Evolutionary conservation across 2,329 filamentous ascomycete genomes (phyloP).

Genomic region (Fusarium annulatum): DNA sequence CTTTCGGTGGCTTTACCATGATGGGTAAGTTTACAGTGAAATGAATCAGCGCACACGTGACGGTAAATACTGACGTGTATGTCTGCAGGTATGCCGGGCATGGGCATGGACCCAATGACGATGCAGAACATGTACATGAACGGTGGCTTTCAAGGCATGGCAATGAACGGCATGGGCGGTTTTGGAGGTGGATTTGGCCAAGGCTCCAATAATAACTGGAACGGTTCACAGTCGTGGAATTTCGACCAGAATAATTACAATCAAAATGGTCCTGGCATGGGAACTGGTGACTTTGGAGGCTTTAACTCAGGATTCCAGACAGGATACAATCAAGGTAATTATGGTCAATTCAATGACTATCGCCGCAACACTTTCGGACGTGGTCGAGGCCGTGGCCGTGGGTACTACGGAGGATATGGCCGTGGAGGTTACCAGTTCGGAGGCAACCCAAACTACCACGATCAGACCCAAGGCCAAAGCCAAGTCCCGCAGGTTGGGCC

Average conservation of each 20-base stretch:
- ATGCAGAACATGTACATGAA: slow-evolving; percentile 85
- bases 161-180: slow-evolving; percentile 81
- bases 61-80: slow-evolving; percentile 45
- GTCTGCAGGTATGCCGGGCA: slow-evolving; percentile 76
- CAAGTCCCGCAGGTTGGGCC: slow-evolving; percentile 47
- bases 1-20: slow-evolving; percentile 74
- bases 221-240: slow-evolving; percentile 85
- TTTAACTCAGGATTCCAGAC: slow-evolving; percentile 81
- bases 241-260: slow-evolving; percentile 90
- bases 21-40: slow-evolving; percentile 77
- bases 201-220: slow-evolving; percentile 82
- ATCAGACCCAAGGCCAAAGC: slow-evolving; percentile 49
- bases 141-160: slow-evolving; percentile 81
- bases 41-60: background rate
- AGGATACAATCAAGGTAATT: slow-evolving; percentile 87
- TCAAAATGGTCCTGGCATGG: slow-evolving; percentile 85
- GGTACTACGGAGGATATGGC: slow-evolving; percentile 66
- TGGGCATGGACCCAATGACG: slow-evolving; percentile 85
- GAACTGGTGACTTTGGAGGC: slow-evolving; percentile 82
- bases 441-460: slow-evolving; percentile 53
- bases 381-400: slow-evolving; percentile 74
- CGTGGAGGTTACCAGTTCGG: slow-evolving; percentile 66
- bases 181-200: slow-evolving; percentile 71
- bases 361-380: slow-evolving; percentile 74
- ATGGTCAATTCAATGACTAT: slow-evolving; percentile 85